Conservation (phyloP, 495 filamentous ascomycete genomes). For the Penicillium cosmopolitanum region DNA sequence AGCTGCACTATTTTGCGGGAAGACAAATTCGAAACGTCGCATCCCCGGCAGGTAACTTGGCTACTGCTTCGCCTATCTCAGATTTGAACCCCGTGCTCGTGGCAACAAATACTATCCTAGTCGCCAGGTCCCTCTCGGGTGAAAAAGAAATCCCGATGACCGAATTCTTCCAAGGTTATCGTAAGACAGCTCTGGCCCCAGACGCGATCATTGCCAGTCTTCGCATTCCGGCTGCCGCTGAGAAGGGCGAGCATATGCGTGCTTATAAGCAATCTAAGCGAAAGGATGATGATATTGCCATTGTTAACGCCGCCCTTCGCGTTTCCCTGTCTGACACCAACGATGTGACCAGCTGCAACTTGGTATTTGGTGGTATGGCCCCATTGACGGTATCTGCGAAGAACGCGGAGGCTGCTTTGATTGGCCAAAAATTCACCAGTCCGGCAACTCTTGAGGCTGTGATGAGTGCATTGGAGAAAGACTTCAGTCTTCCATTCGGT, state of each 20-base stretch:
- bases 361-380: constrained; percentile 93
- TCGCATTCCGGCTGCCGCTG: constrained; percentile 72
- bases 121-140: constrained; percentile 72
- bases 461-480: constrained; percentile 83
- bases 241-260: constrained; percentile 58
- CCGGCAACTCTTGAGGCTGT: constrained; percentile 80
- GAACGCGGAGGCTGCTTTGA: constrained; percentile 68
- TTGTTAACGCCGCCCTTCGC: constrained; percentile 83
- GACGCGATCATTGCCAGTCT: constrained; percentile 86
- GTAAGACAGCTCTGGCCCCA: constrained; percentile 77
- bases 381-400: constrained; percentile 82
- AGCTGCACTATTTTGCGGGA: constrained; percentile 84
- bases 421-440: constrained; percentile 79
- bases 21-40: constrained; percentile 96
- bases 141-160: constrained; percentile 87
- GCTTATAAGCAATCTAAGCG: constrained; percentile 94
- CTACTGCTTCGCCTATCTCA: constrained; percentile 93
- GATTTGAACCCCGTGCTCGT: constrained; percentile 96
- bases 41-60: constrained; percentile 92
- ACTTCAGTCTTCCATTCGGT: constrained; percentile 83
- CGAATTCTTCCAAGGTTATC: constrained; percentile 90
- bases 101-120: constrained; percentile 77
- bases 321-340: constrained; percentile 67
- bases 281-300: constrained; percentile 97
- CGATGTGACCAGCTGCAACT: constrained; percentile 67